Evolutionary conservation across 345 rosid species (phyloP).

Genomic region (Tarenaya hassleriana): DNA sequence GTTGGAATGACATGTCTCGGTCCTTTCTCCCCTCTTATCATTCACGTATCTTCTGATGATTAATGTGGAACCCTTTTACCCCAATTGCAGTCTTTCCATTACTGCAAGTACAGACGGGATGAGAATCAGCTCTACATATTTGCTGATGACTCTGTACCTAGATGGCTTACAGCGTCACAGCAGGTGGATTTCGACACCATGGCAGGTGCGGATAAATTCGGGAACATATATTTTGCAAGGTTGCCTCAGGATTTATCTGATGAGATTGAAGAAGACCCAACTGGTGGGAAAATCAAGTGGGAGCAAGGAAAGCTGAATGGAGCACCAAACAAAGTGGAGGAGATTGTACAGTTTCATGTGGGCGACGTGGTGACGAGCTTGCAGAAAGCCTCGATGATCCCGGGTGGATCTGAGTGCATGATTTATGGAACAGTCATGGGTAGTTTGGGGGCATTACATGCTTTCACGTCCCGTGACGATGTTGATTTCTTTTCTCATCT

Average conservation of each 20-base stretch:
- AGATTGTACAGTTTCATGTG: constrained; percentile 89
- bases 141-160: constrained; percentile 90
- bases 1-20: too few relatives aligned
- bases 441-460: constrained; percentile 81
- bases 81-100: constrained; percentile 84
- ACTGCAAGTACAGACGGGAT: constrained; percentile 96
- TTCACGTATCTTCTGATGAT: too few relatives aligned
- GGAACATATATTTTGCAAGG: constrained; percentile 79
- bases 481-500: constrained; percentile 95
- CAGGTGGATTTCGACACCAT: constrained; percentile 89
- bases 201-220: constrained; percentile 98
- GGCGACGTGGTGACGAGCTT: constrained; percentile 78
- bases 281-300: constrained; percentile 98
- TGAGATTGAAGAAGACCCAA: constrained; percentile 97
- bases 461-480: constrained; percentile 90
- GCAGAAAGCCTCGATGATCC: constrained; percentile 90
- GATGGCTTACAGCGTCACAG: constrained; percentile 93
- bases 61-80: too few relatives aligned
- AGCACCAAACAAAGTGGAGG: constrained; percentile 94
- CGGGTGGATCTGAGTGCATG: constrained; percentile 83
- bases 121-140: constrained; percentile 94
- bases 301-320: constrained; percentile 97
- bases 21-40: too few relatives aligned
- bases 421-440: constrained; percentile 97
- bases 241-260: constrained; percentile 91